These are phyloP conservation scores for Neurospora africana DNA, from an alignment of 495 filamentous ascomycete species.

Conservation along the genomic window DNA sequence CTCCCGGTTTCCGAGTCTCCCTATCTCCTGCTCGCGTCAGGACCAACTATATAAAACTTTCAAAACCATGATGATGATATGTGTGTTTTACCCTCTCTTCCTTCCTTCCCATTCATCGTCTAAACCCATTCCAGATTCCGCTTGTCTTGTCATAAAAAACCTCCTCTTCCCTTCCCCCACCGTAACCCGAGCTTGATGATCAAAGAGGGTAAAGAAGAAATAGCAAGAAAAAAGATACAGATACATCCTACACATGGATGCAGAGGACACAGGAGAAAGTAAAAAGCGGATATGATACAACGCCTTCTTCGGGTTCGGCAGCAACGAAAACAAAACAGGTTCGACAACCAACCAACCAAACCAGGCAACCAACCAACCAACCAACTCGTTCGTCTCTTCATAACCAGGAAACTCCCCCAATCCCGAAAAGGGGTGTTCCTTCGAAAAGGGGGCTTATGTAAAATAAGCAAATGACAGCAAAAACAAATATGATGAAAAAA, in stretches of 20 bases:
- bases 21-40: not conserved
- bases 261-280: not conserved
- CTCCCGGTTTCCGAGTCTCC: not conserved
- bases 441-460: not conserved
- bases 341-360: not conserved
- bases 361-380: not conserved
- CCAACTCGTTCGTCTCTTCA: not conserved
- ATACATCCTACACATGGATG: not conserved
- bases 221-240: not conserved
- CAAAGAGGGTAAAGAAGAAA: not conserved
- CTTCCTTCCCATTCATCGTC: not conserved
- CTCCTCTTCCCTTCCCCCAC: not conserved
- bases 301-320: not conserved
- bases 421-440: not conserved
- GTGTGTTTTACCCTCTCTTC: not conserved
- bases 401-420: not conserved
- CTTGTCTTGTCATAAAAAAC: not conserved
- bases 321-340: not conserved
- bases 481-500: slow-evolving; percentile 9
- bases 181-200: not conserved
- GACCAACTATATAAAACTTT: not conserved
- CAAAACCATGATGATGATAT: not conserved
- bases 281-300: not conserved
- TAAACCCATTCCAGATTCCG: not conserved
- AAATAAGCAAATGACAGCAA: slow-evolving; percentile 1